Evolutionary conservation across 2,329 filamentous ascomycete species (phyloP).

Genomic region (Sporothrix schenckii): DNA sequence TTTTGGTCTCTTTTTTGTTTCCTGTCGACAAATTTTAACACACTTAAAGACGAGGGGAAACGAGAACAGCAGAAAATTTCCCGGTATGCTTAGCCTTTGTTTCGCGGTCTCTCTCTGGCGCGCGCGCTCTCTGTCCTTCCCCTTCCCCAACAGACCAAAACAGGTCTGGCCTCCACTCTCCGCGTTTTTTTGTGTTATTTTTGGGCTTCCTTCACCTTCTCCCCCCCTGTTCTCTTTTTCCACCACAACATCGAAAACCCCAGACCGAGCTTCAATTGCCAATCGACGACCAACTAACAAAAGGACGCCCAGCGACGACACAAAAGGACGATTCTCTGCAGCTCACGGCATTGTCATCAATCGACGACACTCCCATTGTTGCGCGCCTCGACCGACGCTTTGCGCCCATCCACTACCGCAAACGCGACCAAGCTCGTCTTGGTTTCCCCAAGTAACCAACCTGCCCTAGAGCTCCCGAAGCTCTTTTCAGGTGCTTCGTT

Average conservation of each 20-base stretch:
- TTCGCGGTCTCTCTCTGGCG: not conserved
- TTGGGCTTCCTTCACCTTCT: not conserved
- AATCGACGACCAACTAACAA: conserved; percentile 3
- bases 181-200: conserved; percentile 4
- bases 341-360: not conserved
- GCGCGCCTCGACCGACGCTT: not conserved
- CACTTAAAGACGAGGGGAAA: not conserved
- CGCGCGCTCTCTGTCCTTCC: not conserved
- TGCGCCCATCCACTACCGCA: not conserved
- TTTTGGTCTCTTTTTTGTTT: not conserved
- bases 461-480: conserved; percentile 10
- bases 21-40: conserved; percentile 19
- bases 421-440: conserved; percentile 25
- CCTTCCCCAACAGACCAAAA: conserved; percentile 23
- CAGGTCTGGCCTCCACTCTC: conserved; percentile 29
- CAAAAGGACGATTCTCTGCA: not conserved
- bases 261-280: conserved; percentile 8
- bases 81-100: not conserved
- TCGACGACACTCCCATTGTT: not conserved
- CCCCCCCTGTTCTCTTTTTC: conserved; percentile 4
- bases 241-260: conserved; percentile 16
- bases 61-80: conserved; percentile 11
- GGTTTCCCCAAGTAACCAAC: conserved; percentile 1
- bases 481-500: conserved; percentile 6
- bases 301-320: not conserved